phyloP scores from a whole-genome alignment of 2,329 filamentous ascomycete species.

The Zasmidium angulare region DNA sequence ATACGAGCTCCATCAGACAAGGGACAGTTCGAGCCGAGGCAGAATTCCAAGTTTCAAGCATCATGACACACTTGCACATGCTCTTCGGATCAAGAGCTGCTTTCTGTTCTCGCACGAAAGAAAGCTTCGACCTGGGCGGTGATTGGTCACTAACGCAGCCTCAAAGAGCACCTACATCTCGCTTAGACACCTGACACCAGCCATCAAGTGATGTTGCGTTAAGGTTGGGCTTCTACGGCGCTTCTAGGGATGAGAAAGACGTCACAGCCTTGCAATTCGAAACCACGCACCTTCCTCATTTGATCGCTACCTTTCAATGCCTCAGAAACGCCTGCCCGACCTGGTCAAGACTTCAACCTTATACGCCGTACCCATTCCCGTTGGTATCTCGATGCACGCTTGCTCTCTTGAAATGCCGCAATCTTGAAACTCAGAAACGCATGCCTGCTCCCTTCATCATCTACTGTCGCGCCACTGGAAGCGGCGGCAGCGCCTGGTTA shows the following conservation, averaged over 20 bases:
- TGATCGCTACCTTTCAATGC: neutral
- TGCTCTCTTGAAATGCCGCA: neutral
- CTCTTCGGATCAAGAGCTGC: neutral
- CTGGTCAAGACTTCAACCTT: neutral
- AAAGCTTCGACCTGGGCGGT: neutral
- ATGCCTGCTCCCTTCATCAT: neutral
- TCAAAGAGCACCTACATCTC: neutral
- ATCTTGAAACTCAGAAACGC: neutral
- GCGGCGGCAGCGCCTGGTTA: slow-evolving; percentile 17
- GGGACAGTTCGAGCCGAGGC: slow-evolving; percentile 2
- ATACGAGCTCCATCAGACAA: neutral
- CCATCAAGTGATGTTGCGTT: slow-evolving; percentile 8
- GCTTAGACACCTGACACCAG: neutral
- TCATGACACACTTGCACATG: slow-evolving; percentile 3
- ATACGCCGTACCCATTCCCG: neutral
- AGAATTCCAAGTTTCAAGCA: neutral
- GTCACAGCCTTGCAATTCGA: neutral
- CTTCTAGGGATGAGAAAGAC: neutral
- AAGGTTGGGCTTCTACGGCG: slow-evolving; percentile 3
- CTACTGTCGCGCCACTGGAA: neutral
- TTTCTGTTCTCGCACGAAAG: neutral
- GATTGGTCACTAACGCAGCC: neutral
- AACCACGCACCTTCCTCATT: neutral
- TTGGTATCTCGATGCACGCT: neutral
- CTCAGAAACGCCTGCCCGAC: slow-evolving; percentile 2